A percentile compares a stretch with the other conserved stretches of the same genome.
These are phyloP conservation scores for Lachnellula cervina DNA, from an alignment of 2,329 filamentous ascomycete species.

Conservation along the genomic window DNA sequence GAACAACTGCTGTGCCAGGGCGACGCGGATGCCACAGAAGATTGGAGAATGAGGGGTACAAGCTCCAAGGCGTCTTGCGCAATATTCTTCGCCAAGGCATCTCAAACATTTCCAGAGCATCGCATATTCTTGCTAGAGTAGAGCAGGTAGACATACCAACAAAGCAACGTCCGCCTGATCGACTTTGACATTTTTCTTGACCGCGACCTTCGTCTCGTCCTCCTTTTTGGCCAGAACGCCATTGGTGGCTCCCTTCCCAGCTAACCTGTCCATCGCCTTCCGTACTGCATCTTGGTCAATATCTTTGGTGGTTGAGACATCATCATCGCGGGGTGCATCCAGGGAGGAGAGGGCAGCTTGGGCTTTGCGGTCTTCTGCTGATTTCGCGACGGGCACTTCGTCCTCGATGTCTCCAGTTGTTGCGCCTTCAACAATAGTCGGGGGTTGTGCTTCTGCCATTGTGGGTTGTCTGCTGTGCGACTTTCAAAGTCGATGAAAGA, in stretches of 20 bases:
- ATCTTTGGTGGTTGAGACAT: constrained; percentile 41
- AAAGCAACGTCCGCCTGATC: constrained; percentile 66
- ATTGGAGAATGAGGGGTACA: too few species aligned
- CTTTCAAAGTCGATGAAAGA: neutral
- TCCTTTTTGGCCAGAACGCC: constrained; percentile 35
- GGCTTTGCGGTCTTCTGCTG: constrained; percentile 72
- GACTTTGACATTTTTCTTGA: constrained; percentile 62
- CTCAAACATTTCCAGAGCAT: too few species aligned
- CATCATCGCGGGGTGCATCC: constrained; percentile 47
- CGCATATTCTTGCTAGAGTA: too few species aligned
- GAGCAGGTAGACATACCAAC: constrained; percentile 47
- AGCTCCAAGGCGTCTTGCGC: too few species aligned
- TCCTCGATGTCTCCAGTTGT: constrained; percentile 55
- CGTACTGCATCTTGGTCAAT: constrained; percentile 65
- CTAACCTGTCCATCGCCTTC: constrained; percentile 65
- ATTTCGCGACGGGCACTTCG: constrained; percentile 49
- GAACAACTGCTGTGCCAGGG: too few species aligned
- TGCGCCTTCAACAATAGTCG: constrained; percentile 54
- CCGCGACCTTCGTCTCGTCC: constrained; percentile 45
- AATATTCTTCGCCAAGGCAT: neutral
- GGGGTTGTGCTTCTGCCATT: constrained; percentile 61
- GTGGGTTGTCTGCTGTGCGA: constrained; percentile 6
- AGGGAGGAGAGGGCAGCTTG: constrained; percentile 68
- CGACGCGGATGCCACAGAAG: too few species aligned
- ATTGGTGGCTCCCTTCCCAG: constrained; percentile 31